Evolutionary conservation across 371 early-diverging fungal genomes (phyloP).

Genomic region (Mortierella sp.): DNA sequence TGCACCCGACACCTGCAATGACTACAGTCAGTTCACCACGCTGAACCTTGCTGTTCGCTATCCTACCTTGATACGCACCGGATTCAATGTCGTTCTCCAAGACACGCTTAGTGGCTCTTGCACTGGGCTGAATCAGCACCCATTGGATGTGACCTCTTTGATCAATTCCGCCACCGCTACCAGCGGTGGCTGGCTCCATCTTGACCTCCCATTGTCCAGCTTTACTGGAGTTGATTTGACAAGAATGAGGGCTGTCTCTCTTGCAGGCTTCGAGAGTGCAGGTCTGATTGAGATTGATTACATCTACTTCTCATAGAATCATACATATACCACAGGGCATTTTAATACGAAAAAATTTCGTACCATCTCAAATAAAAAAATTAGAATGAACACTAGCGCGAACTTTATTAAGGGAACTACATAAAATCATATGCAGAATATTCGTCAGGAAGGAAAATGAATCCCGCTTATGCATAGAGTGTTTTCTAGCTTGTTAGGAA

Average conservation of each 20-base stretch:
- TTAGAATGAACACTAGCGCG: too few relatives aligned
- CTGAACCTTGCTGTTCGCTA: not conserved
- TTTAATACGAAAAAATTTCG: too few relatives aligned
- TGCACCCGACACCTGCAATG: not conserved
- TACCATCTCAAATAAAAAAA: too few relatives aligned
- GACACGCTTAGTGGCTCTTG: not conserved
- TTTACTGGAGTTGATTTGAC: not conserved
- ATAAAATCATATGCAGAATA: too few relatives aligned
- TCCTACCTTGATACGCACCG: not conserved
- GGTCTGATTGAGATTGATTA: not conserved
- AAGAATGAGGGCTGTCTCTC: not conserved
- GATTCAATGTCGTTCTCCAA: not conserved
- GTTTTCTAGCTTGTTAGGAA: too few relatives aligned
- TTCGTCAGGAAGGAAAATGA: too few relatives aligned
- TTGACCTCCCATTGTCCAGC: not conserved
- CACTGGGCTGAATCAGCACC: not conserved
- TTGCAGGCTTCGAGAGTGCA: not conserved
- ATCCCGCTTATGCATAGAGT: too few relatives aligned
- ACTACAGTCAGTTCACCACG: not conserved
- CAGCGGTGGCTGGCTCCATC: not conserved
- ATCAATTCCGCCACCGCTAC: not conserved
- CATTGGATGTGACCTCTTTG: not conserved
- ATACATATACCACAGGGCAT: too few relatives aligned
- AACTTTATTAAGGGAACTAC: too few relatives aligned
- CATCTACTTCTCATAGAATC: not conserved